Evolutionary conservation across 306 rosid species (phyloP).

Genomic region (Alnus rubra): DNA sequence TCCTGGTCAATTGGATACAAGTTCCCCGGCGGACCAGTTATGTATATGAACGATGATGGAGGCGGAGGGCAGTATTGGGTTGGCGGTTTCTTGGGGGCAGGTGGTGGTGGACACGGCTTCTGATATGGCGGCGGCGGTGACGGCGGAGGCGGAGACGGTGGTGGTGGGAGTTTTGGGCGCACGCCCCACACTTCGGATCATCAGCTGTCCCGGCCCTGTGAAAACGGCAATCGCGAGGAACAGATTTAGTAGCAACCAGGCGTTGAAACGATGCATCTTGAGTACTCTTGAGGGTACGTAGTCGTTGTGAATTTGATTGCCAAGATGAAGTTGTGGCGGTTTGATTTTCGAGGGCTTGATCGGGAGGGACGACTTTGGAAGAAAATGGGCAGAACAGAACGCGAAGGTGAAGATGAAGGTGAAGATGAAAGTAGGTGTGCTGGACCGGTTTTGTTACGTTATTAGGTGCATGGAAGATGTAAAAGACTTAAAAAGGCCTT

Average conservation of each 20-base stretch:
- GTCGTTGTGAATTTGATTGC: neutral
- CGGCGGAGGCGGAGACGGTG: neutral
- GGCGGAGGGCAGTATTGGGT: conserved; percentile 38
- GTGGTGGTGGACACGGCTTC: neutral
- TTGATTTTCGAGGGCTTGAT: conserved; percentile 4
- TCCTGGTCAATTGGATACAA: conserved; percentile 36
- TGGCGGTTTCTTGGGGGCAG: conserved; percentile 27
- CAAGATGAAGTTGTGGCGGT: neutral
- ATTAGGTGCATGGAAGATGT: conserved; percentile 48
- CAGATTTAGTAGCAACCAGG: conserved; percentile 19
- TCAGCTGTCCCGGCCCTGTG: conserved; percentile 25
- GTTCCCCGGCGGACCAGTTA: conserved; percentile 48
- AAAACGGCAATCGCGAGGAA: conserved; percentile 26
- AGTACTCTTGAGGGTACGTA: neutral
- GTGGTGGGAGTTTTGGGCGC: conserved; percentile 26
- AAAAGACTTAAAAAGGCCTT: neutral
- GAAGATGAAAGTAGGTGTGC: conserved; percentile 4
- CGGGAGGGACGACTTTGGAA: conserved; percentile 5
- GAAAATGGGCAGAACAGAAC: neutral
- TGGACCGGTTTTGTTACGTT: conserved; percentile 35
- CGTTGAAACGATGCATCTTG: conserved; percentile 28
- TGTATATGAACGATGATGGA: conserved; percentile 31
- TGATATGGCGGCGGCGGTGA: conserved; percentile 12
- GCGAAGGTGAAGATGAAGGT: conserved; percentile 8
- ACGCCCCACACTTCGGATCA: conserved; percentile 28